Base-by-base conservation (phyloP, 371 early-diverging fungal genomes). In the Haplosporangium sp. region DNA sequence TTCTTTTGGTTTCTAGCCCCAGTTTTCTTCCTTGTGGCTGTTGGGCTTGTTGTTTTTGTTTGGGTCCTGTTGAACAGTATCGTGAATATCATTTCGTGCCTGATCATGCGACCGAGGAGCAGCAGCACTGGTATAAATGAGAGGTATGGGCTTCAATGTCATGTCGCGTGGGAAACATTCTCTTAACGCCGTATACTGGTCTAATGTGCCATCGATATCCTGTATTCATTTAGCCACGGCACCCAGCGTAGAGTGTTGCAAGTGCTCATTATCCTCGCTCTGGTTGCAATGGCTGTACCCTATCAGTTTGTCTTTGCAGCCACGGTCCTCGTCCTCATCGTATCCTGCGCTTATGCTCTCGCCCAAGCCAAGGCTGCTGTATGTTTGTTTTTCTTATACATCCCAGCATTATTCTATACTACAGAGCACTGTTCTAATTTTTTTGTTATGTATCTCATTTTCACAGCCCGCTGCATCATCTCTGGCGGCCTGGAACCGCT, bases 251-350 rank as follows among this genome's bases (percentile, higher is more conserved):
- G 85, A 13, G 73, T 80, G 7, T 70, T 86, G 13, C 82, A 82
- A 0, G 84, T 84, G 3, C 3, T 83, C 5, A 52, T 85, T 9
- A 53, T 86, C 7, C 83, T 89, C 63, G 56, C 84, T 12, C 55
- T 91, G 46, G 92, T 93, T 1, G 85, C 86, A 13, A 84, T 87
- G 0, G 85, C 86, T 61, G 85, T 93, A 18, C 94, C 94, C 1
- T 93, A 93, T 76, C 94, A 93, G 68, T 91, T 93, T 83, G 91
- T 89, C 0, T 94, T 92, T 81, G 81, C 91, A 8, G 87, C 87
- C 9, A 87, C 90, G 3, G 87, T 91, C 65, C 56, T 92, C 20
- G 89, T 88, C 11, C 92, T 93, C 21, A 80, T 89, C 37, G 69
- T 86, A 29, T 86, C 85, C 16, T 85, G 87, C 51, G 81, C 88